Percentiles rank a stretch among this genome's conserved stretches.
These are phyloP conservation scores for Macrocybe sp. DNA, from an alignment of 1,284 basidiomycete species.

Conservation along the genomic window DNA sequence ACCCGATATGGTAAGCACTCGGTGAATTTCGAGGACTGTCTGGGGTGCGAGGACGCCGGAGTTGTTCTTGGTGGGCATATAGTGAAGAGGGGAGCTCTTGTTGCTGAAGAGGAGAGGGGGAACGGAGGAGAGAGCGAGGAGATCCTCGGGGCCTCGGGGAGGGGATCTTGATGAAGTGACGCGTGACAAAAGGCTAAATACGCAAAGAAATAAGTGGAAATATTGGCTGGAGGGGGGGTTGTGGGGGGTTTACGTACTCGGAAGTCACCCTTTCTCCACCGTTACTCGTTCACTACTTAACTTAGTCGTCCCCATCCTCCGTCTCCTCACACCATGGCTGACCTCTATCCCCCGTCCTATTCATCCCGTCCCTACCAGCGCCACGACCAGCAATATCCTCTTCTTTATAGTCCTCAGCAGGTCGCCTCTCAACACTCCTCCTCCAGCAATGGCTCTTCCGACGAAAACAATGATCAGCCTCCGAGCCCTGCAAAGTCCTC, in stretches of 20 bases:
- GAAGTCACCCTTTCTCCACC: constrained; percentile 39
- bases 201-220: no score
- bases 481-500: constrained; percentile 42
- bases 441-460: constrained; percentile 40
- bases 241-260: constrained; percentile 32
- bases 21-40: not conserved
- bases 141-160: constrained; percentile 7
- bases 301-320: constrained; percentile 16
- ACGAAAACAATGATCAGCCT: constrained; percentile 46
- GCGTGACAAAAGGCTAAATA: no score
- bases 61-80: no score
- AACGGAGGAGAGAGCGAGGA: not conserved
- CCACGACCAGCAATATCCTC: constrained; percentile 19
- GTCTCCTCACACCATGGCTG: constrained; percentile 43
- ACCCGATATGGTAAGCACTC: constrained; percentile 18
- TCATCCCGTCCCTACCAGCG: constrained; percentile 30
- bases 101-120: not conserved
- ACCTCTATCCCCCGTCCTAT: constrained; percentile 68
- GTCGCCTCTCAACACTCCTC: constrained; percentile 35
- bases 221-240: constrained; percentile 22
- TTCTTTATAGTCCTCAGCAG: constrained; percentile 44
- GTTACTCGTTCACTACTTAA: constrained; percentile 31
- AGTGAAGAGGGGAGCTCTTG: no score
- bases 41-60: no score
- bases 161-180: constrained; percentile 4